Conservation (phyloP, 768 basidiomycete genomes). For the Phaffia tasmanica region DNA sequence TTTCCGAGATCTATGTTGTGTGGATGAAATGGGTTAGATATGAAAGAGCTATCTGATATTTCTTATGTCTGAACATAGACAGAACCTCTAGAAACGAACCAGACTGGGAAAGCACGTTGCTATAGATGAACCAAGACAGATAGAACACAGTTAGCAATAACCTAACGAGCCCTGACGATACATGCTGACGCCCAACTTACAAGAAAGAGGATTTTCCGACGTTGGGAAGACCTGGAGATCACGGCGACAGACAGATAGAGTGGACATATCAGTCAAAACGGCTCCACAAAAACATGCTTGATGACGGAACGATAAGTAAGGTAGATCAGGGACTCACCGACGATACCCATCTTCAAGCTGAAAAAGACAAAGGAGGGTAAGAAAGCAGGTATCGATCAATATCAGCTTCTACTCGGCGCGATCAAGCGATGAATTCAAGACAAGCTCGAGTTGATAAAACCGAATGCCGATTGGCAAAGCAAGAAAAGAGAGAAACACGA, state of each 20-base stretch:
- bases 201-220: constrained; percentile 99
- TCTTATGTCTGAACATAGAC: background rate
- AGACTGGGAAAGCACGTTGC: constrained; percentile 81
- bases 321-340: constrained; percentile 55
- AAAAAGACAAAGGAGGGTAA: background rate
- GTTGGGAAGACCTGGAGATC: constrained; percentile 65
- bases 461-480: background rate
- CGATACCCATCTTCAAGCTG: constrained; percentile 75
- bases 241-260: constrained; percentile 1
- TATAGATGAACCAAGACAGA: background rate
- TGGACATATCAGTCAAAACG: background rate
- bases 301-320: constrained; percentile 6
- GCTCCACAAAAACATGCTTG: background rate
- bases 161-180: no score
- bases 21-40: background rate
- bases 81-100: constrained; percentile 41
- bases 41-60: background rate
- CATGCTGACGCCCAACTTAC: background rate
- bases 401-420: background rate
- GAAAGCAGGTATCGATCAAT: no score
- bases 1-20: constrained; percentile 61
- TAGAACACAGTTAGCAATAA: background rate
- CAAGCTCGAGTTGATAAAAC: background rate
- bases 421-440: background rate
- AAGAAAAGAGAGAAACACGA: background rate